phyloP scores from a whole-genome alignment of 768 basidiomycete species.

The Podaxis rugospora region DNA sequence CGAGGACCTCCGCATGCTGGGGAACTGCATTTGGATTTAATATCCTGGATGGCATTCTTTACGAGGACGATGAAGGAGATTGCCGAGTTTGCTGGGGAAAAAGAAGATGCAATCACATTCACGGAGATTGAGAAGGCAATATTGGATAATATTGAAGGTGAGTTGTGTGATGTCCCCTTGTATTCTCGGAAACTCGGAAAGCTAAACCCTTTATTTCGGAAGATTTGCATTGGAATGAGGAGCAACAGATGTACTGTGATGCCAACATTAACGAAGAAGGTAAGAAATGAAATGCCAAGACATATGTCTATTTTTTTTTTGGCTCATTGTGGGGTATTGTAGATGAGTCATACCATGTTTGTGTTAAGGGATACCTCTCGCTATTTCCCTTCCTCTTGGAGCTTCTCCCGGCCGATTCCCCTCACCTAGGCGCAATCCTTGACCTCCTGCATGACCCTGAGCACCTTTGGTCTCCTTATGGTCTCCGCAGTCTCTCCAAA shows the following conservation, averaged over 20 bases:
- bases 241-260: slow-evolving; percentile 92
- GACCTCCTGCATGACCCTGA: slow-evolving; percentile 75
- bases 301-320: not conserved
- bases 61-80: slow-evolving; percentile 90
- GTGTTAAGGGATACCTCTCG: slow-evolving; percentile 90
- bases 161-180: slow-evolving; percentile 9
- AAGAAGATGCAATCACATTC: slow-evolving; percentile 79
- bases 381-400: slow-evolving; percentile 90
- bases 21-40: slow-evolving; percentile 89
- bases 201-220: not conserved
- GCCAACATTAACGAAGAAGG: slow-evolving; percentile 81
- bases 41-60: slow-evolving; percentile 97
- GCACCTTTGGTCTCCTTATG: slow-evolving; percentile 90
- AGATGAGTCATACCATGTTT: slow-evolving; percentile 93
- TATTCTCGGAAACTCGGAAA: not conserved
- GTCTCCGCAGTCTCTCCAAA: slow-evolving; percentile 84
- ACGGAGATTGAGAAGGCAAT: slow-evolving; percentile 75
- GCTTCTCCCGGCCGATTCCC: slow-evolving; percentile 71
- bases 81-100: slow-evolving; percentile 80
- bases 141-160: slow-evolving; percentile 82
- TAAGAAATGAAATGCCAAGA: slow-evolving; percentile 24
- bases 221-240: slow-evolving; percentile 95
- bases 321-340: slow-evolving; percentile 7
- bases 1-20: slow-evolving; percentile 85
- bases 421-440: slow-evolving; percentile 76